phyloP scores from a whole-genome alignment of 495 filamentous ascomycete species.

The Hypoxylon lienhwacheense region DNA sequence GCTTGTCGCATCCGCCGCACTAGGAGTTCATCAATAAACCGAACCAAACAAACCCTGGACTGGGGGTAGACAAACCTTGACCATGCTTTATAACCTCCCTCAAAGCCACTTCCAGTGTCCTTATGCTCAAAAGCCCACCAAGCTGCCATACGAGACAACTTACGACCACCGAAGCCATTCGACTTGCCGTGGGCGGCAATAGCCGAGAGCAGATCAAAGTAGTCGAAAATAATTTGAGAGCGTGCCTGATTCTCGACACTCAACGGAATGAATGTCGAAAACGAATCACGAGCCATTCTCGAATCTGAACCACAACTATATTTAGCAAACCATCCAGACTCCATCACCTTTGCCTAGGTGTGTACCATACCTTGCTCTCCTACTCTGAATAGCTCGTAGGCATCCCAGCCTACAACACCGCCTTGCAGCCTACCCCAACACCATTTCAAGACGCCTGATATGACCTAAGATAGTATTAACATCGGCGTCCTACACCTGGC shows the following conservation, averaged over 20 bases:
- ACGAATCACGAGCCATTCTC: conserved; percentile 86
- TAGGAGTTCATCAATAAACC: conserved; percentile 46
- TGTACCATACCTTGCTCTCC: conserved; percentile 78
- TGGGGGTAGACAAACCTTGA: conserved; percentile 39
- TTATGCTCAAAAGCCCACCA: conserved; percentile 98
- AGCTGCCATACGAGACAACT: conserved; percentile 90
- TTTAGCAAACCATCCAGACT: conserved; percentile 26
- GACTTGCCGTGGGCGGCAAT: conserved; percentile 79
- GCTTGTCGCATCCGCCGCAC: conserved; percentile 91
- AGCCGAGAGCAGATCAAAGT: conserved; percentile 91
- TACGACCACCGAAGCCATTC: conserved; percentile 91
- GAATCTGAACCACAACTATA: conserved; percentile 64
- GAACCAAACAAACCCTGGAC: conserved; percentile 12
- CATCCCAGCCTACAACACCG: conserved; percentile 94
- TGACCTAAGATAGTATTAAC: conserved; percentile 60
- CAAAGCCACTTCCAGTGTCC: conserved; percentile 88
- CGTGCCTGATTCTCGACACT: conserved; percentile 88
- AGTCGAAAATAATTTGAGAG: conserved; percentile 88
- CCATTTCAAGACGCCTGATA: conserved; percentile 96
- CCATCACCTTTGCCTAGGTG: background rate
- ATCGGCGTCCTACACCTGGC: background rate
- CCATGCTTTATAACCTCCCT: conserved; percentile 91
- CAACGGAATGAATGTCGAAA: conserved; percentile 93
- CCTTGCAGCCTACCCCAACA: conserved; percentile 94
- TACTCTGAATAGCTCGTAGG: conserved; percentile 92